A percentile compares a stretch with the other conserved stretches of the same genome.
Conservation (phyloP, 495 filamentous ascomycete genomes). For the Neurospora sp. region DNA sequence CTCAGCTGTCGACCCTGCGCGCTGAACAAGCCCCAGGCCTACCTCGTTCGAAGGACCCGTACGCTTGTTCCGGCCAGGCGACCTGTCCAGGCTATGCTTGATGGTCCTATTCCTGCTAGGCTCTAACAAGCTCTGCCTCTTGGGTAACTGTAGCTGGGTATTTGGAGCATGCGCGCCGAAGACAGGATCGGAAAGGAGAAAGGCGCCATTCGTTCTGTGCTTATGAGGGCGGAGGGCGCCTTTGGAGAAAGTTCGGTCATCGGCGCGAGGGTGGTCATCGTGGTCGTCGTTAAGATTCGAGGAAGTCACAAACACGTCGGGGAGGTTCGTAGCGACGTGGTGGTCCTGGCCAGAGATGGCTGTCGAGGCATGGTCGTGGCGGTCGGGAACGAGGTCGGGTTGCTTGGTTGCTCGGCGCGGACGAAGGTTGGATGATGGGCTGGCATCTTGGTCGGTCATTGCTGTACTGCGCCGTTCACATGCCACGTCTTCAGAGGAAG, state of each 20-base stretch:
- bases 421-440: constrained; percentile 11
- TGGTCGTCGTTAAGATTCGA: not conserved
- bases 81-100: constrained; percentile 4
- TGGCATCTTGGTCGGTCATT: constrained; percentile 20
- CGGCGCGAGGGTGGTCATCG: constrained; percentile 5
- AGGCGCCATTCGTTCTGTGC: constrained; percentile 32
- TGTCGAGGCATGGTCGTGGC: constrained; percentile 7
- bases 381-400: constrained; percentile 5
- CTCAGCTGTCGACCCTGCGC: not conserved
- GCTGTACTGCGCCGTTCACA: constrained; percentile 9
- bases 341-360: not conserved
- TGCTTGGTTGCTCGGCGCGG: constrained; percentile 13
- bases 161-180: constrained; percentile 2
- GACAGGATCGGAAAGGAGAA: constrained; percentile 34
- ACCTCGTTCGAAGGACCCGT: not conserved
- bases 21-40: not conserved
- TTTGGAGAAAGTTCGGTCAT: constrained; percentile 14
- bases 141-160: constrained; percentile 2
- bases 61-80: not conserved
- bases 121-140: constrained; percentile 10
- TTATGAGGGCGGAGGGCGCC: constrained; percentile 25
- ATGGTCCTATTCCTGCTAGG: not conserved
- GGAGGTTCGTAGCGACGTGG: constrained; percentile 9
- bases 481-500: constrained; percentile 1
- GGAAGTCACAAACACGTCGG: not conserved